Evolutionary conservation across 2,329 filamentous ascomycete species (phyloP).

Genomic region (Chaetomium strumarium): DNA sequence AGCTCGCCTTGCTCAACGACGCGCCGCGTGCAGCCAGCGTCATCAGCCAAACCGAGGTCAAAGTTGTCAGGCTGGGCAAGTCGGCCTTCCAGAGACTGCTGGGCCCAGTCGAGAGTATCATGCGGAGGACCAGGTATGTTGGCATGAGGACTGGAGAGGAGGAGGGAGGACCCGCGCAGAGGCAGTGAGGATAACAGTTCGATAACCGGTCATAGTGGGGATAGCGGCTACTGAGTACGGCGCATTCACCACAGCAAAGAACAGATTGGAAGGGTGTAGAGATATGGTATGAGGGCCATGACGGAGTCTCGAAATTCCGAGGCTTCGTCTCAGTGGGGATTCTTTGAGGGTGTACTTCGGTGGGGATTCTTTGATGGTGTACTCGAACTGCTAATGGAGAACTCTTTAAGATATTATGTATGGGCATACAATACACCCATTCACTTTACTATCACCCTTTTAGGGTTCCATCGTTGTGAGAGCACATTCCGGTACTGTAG

Average conservation of each 20-base stretch:
- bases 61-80: slow-evolving; percentile 87
- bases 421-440: background rate
- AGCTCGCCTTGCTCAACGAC: slow-evolving; percentile 88
- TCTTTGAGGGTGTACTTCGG: too few relatives aligned
- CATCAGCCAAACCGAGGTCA: slow-evolving; percentile 76
- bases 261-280: background rate
- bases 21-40: slow-evolving; percentile 88
- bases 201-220: background rate
- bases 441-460: too few relatives aligned
- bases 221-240: too few relatives aligned
- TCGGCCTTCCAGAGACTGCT: slow-evolving; percentile 90
- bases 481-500: too few relatives aligned
- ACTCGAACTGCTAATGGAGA: slow-evolving; percentile 3
- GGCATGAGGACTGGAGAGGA: slow-evolving; percentile 57
- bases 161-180: slow-evolving; percentile 60
- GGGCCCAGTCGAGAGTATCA: slow-evolving; percentile 88
- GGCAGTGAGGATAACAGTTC: background rate
- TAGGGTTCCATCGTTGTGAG: too few relatives aligned
- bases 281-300: slow-evolving; percentile 1
- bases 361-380: too few relatives aligned
- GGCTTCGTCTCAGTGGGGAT: background rate
- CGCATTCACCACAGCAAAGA: too few relatives aligned
- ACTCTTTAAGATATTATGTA: slow-evolving; percentile 9
- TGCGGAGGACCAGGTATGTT: slow-evolving; percentile 70
- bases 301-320: slow-evolving; percentile 16